Base-by-base conservation (phyloP, 2,329 filamentous ascomycete species). In the Paraphoma chrysanthemicola region DNA sequence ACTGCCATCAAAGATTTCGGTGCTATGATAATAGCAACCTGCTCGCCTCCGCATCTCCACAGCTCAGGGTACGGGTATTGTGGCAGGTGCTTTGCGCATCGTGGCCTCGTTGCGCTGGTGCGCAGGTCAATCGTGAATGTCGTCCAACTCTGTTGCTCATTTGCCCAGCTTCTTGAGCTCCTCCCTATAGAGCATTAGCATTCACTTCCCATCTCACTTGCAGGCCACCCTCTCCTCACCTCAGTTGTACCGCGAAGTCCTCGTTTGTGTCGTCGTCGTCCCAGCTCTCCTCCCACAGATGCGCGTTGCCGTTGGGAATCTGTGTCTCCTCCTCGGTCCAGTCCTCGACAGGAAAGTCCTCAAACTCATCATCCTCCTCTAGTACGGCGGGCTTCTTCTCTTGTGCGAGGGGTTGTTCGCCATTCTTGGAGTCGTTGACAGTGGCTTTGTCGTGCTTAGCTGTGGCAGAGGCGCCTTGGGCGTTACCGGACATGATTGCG, bases 201-300 rank as follows among this genome's bases (percentile, higher is more conserved):
- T 18, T 50, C 39, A 23, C 23, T 23, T 23, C 5, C 23, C 23
- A 23, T 23, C 23, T 23, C 23, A 5, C 23, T 23, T 23, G 23
- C 23, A 23, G 23, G 23, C 5, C 23, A 14, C 4, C 0, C 4
- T 18, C 51, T 83, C 90, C 66, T 79, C 23, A 97, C 94, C 92
- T 96, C 73, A 99, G 81, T 82, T 98, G 94, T 72, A 91, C 87
- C 11, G 93, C 95, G 78, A 99, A 99, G 73, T 99, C 95, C 76
- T 99, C 95, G 71, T 86, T 95, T 65, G 92, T 95, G 80, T 98
- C 95, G 77, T 98, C 94, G 73, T 99, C 95, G 75, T 99, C 95
- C 95, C 95, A 99, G 84, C 93, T 97, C 84, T 99, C 95, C 80
- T 99, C 95, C 95, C 95, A 99, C 52, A 99, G 83, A 81, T 98